Base-by-base conservation (phyloP, 129 eudicot species). In the Lactuca sativa region DNA sequence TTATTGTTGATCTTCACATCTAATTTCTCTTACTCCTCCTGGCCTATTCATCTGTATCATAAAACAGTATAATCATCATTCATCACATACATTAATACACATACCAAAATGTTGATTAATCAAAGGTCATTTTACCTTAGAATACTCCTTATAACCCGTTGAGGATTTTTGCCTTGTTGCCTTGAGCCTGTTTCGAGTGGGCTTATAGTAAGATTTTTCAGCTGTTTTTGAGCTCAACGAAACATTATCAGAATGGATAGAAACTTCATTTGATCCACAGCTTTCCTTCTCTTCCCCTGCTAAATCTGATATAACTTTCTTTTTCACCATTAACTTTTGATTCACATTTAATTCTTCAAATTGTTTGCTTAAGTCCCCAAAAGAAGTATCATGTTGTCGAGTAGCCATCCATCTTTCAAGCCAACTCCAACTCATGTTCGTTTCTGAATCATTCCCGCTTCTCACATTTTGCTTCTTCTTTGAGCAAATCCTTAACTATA, bases 401-500 rank as follows among this genome's bases (percentile, higher is more conserved):
- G 97, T 88, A 8, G 95, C 97, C 97, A 91, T 91, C 97, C 97
- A 91, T 64, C 97, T 82, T 73, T 91, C 97, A 9, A 91, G 83
- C 97, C 95, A 91, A 78, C 82, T 90, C 95, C 91, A 87, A 32
- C 97, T 85, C 83, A 77, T 69, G 79, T 83, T 84, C 6, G 87
- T 52, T 64, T 90, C 95, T 4, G 78, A 56, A 11, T 80, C 84
- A 3, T 85, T 79, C 10, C 64, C 74, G 0, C 79, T 64, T 83
- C 49, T 87, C 59, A 55, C 60, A 57, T 36, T 75, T 34, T 80
- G 90, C 68, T 82, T 85, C 82, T 88, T 91, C 86, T 85, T 87
- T 41, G 92, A 76, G 68, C 97, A 91, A 8, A 88, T 76, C 74
- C 95, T 85, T 56, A 91, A 71, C 97, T 91, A 66, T 25, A 63